Conservation (phyloP, 2,329 filamentous ascomycete species). For the Calycina marina region DNA sequence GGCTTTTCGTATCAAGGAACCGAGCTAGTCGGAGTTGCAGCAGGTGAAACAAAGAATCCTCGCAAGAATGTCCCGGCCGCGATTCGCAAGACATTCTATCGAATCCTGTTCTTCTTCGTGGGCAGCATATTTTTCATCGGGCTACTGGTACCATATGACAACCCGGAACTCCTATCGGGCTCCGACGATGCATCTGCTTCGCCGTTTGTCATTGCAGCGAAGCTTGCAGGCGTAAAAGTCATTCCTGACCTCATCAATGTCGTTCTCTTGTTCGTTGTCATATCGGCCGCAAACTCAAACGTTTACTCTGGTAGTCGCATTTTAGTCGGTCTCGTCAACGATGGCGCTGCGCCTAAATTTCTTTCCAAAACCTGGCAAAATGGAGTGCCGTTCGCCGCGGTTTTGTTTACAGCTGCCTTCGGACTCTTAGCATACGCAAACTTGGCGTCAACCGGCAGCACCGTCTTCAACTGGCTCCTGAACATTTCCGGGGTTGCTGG, state of each 20-base stretch:
- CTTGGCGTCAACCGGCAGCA: conserved; percentile 38
- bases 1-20: conserved; percentile 60
- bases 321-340: conserved; percentile 49
- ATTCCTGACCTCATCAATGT: conserved; percentile 63
- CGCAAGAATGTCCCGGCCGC: conserved; percentile 57
- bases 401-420: conserved; percentile 40
- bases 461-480: conserved; percentile 59
- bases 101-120: conserved; percentile 56
- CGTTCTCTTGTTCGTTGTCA: conserved; percentile 61
- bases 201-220: conserved; percentile 46
- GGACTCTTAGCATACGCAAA: conserved; percentile 56
- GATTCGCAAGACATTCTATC: conserved; percentile 62
- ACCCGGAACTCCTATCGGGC: conserved; percentile 35
- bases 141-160: conserved; percentile 51
- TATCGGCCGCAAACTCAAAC: conserved; percentile 66
- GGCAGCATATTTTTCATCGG: conserved; percentile 55
- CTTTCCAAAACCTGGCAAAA: conserved; percentile 43
- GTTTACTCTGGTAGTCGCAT: conserved; percentile 60
- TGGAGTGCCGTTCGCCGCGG: conserved; percentile 49
- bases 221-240: conserved; percentile 45
- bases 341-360: conserved; percentile 45
- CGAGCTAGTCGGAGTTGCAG: conserved; percentile 65
- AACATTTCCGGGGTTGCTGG: conserved; percentile 56
- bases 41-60: conserved; percentile 61
- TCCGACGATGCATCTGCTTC: conserved; percentile 43